Evolutionary conservation across 1,284 basidiomycete species (phyloP).

Genomic region (Ganoderma resinaceum): DNA sequence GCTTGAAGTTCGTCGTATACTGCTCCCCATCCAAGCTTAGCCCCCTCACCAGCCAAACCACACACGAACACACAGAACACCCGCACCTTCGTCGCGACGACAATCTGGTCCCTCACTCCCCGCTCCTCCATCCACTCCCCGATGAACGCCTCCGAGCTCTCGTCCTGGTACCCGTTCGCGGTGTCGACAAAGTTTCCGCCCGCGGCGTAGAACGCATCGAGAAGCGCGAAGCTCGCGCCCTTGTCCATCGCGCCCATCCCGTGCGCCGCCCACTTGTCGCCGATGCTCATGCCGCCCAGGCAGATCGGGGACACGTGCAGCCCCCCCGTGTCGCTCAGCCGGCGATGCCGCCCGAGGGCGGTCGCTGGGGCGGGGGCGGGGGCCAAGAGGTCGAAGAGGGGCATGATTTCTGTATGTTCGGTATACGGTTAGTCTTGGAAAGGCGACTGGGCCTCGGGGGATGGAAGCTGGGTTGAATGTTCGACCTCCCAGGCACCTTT

Average conservation of each 20-base stretch:
- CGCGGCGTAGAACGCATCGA: constrained; percentile 54
- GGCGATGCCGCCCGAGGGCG: constrained; percentile 52
- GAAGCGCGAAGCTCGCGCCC: constrained; percentile 48
- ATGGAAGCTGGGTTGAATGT: too few relatives aligned
- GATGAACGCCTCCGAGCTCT: constrained; percentile 40
- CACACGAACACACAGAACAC: neutral
- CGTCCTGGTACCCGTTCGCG: constrained; percentile 50
- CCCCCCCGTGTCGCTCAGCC: constrained; percentile 44
- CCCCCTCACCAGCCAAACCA: too few relatives aligned
- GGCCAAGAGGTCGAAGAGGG: constrained; percentile 2
- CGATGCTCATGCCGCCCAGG: constrained; percentile 59
- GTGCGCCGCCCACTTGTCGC: constrained; percentile 46
- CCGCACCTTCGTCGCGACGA: constrained; percentile 48
- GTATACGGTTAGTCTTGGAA: too few relatives aligned
- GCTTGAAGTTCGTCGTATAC: constrained; percentile 22
- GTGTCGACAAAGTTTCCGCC: constrained; percentile 66
- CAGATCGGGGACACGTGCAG: constrained; percentile 54
- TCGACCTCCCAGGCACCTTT: neutral
- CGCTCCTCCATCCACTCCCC: constrained; percentile 52
- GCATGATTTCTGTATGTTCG: too few relatives aligned
- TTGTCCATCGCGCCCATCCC: constrained; percentile 46
- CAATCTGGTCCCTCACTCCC: constrained; percentile 48
- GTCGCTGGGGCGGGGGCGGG: constrained; percentile 29
- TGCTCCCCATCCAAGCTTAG: too few relatives aligned
- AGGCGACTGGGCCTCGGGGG: too few relatives aligned